Conservation (phyloP, 352 stramenopile species). For the Globisporangium alternatum region DNA sequence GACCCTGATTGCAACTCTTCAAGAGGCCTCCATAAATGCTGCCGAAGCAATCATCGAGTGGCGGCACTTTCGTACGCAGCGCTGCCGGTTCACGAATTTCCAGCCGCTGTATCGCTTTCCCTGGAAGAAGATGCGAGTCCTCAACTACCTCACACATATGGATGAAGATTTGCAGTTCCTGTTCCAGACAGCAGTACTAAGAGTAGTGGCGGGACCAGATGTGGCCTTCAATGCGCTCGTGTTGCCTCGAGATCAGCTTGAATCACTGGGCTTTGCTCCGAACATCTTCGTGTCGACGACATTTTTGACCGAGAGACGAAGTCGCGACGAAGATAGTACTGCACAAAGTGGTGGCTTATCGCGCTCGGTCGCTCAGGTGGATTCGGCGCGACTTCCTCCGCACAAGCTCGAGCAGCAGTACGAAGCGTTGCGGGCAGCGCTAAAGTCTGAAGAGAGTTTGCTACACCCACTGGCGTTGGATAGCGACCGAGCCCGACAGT, state of each 20-base stretch:
- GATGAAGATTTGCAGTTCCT: constrained; percentile 36
- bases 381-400: not conserved
- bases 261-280: constrained; percentile 15
- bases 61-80: constrained; percentile 29
- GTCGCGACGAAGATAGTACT: not conserved
- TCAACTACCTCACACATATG: constrained; percentile 54
- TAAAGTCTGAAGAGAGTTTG: not conserved
- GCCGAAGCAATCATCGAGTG: constrained; percentile 48
- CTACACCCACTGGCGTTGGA: not conserved
- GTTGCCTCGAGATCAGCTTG: constrained; percentile 25
- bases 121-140: constrained; percentile 32
- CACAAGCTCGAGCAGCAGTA: constrained; percentile 5
- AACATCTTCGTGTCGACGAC: constrained; percentile 34
- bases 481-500: constrained; percentile 13
- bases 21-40: constrained; percentile 30
- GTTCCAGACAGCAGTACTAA: constrained; percentile 35
- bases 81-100: constrained; percentile 33
- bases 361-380: not conserved
- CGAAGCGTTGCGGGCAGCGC: constrained; percentile 1
- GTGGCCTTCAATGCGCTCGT: constrained; percentile 44
- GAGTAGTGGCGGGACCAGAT: constrained; percentile 31
- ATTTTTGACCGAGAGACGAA: constrained; percentile 45
- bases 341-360: not conserved
- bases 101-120: constrained; percentile 42
- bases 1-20: constrained; percentile 26